Evolutionary conservation across 306 rosid genomes (phyloP).

Genomic region (Prunus campanulata): DNA sequence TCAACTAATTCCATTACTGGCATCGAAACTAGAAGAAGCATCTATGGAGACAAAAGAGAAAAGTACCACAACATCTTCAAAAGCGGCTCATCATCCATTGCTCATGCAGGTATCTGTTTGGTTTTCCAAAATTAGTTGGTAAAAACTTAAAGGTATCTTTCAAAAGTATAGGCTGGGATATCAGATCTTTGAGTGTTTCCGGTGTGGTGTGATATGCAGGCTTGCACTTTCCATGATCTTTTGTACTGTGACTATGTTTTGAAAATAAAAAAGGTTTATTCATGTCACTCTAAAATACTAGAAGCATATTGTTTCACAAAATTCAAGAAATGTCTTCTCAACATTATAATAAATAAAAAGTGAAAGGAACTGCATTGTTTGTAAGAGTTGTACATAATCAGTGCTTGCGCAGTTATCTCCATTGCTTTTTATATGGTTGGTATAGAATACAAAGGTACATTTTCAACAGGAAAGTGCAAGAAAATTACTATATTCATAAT

Average conservation of each 20-base stretch:
- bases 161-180: neutral
- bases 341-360: neutral
- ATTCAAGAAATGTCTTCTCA: neutral
- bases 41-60: conserved; percentile 61
- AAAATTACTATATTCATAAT: neutral
- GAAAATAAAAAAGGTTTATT: neutral
- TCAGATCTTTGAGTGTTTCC: neutral
- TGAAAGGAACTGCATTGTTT: neutral
- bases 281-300: neutral
- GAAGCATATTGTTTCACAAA: neutral
- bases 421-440: neutral
- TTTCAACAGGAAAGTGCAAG: neutral
- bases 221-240: neutral
- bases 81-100: conserved; percentile 67
- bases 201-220: neutral
- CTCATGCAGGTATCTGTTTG: conserved; percentile 62
- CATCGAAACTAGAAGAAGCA: conserved; percentile 61
- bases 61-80: conserved; percentile 38
- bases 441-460: neutral
- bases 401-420: neutral
- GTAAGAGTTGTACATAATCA: neutral
- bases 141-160: neutral
- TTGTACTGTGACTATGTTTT: neutral
- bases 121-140: conserved; percentile 1
- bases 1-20: conserved; percentile 84